phyloP scores from a whole-genome alignment of 2,329 filamentous ascomycete species.

The Curvularia verruculosa region DNA sequence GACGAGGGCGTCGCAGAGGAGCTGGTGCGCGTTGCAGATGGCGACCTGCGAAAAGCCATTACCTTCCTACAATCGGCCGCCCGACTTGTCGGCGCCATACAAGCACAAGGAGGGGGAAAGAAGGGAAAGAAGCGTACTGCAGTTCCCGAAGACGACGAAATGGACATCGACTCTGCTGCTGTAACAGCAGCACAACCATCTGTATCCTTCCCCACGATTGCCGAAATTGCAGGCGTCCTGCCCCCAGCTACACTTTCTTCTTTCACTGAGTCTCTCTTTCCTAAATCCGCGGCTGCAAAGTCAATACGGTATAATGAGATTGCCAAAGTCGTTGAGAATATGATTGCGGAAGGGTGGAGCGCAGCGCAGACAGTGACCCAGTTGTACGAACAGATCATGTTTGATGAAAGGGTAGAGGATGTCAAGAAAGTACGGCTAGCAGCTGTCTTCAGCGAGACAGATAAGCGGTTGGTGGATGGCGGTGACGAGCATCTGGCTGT shows the following conservation, averaged over 20 bases:
- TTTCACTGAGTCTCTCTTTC: conserved; percentile 77
- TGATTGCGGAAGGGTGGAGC: conserved; percentile 97
- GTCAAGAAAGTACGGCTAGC: conserved; percentile 90
- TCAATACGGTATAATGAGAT: conserved; percentile 71
- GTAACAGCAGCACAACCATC: conserved; percentile 14
- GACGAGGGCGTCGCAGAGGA: conserved; percentile 82
- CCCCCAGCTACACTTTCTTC: conserved; percentile 73
- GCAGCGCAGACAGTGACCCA: conserved; percentile 85
- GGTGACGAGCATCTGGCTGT: conserved; percentile 94
- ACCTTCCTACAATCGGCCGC: conserved; percentile 97
- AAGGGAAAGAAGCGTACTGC: conserved; percentile 55
- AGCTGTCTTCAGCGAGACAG: conserved; percentile 86
- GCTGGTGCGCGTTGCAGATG: conserved; percentile 85
- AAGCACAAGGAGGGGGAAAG: conserved; percentile 24
- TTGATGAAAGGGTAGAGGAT: conserved; percentile 83
- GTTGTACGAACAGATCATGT: conserved; percentile 82
- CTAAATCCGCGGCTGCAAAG: conserved; percentile 51
- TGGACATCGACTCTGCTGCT: conserved; percentile 51
- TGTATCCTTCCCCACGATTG: conserved; percentile 74
- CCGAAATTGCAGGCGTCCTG: conserved; percentile 96
- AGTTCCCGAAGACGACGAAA: conserved; percentile 60
- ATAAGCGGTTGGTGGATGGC: conserved; percentile 93
- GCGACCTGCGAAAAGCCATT: conserved; percentile 94
- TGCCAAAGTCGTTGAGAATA: conserved; percentile 80
- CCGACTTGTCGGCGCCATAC: conserved; percentile 73